A percentile compares a stretch with the other conserved stretches of the same genome.
Conservation (phyloP, 306 rosid genomes). For the Chamaecrista fasciculata region DNA sequence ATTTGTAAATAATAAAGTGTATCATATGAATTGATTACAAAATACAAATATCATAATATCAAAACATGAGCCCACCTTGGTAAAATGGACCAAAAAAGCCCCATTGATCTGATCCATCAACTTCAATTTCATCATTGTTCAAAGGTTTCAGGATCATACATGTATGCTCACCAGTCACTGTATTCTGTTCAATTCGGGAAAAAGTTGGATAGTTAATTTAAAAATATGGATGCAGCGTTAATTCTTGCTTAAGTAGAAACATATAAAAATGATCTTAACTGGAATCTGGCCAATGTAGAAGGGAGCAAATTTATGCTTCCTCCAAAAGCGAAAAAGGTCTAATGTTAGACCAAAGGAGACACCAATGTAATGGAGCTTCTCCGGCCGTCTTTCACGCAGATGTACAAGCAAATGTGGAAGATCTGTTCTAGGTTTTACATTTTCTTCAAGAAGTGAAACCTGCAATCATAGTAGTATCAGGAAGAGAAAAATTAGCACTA, state of each 20-base stretch:
- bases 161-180: conserved; percentile 90
- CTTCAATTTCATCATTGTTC: conserved; percentile 86
- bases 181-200: conserved; percentile 48
- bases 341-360: conserved; percentile 96
- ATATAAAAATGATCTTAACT: conserved; percentile 60
- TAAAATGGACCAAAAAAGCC: conserved; percentile 79
- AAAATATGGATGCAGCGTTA: background rate
- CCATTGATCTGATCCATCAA: conserved; percentile 51
- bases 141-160: conserved; percentile 87
- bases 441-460: conserved; percentile 92
- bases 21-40: conserved; percentile 3
- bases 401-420: conserved; percentile 89
- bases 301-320: conserved; percentile 84
- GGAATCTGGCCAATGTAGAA: conserved; percentile 91
- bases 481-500: conserved; percentile 11
- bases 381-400: conserved; percentile 84
- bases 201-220: conserved; percentile 5
- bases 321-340: conserved; percentile 92
- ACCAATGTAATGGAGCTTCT: conserved; percentile 90
- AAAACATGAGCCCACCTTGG: conserved; percentile 50
- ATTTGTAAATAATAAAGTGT: conserved; percentile 24
- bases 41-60: conserved; percentile 15
- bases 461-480: conserved; percentile 40
- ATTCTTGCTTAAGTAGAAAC: conserved; percentile 16
- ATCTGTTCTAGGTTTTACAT: conserved; percentile 70